Percentiles rank a stretch among this genome's conserved stretches.
phyloP scores from a whole-genome alignment of 495 filamentous ascomycete species.

The Neurospora sp. region DNA sequence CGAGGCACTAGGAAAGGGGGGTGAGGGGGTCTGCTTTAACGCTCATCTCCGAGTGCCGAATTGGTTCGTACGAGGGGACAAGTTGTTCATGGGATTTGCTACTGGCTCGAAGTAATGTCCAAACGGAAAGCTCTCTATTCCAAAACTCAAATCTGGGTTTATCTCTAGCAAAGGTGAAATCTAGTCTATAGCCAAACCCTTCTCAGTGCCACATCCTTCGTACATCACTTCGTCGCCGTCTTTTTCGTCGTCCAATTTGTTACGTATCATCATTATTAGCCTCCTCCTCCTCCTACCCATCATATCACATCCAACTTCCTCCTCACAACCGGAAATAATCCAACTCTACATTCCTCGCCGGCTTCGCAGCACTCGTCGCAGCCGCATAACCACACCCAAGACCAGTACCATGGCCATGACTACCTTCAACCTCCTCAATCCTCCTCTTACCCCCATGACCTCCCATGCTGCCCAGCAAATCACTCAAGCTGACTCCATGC shows the following conservation, averaged over 20 bases:
- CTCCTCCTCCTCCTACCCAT: background rate
- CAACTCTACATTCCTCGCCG: constrained; percentile 13
- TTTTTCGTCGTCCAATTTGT: background rate
- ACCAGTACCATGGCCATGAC: background rate
- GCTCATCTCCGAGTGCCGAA: background rate
- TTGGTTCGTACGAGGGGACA: background rate
- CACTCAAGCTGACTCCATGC: background rate
- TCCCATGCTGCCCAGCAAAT: background rate
- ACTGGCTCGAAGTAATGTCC: background rate
- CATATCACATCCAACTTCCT: no score
- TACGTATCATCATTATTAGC: background rate
- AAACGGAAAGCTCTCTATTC: background rate
- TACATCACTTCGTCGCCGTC: background rate
- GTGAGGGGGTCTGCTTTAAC: background rate
- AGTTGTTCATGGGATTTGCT: background rate
- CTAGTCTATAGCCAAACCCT: background rate
- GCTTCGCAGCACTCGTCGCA: background rate
- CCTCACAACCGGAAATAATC: constrained; percentile 18
- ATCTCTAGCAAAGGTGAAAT: background rate
- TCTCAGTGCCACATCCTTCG: background rate
- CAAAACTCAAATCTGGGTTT: no score
- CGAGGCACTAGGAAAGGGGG: background rate
- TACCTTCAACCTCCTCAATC: background rate
- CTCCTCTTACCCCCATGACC: background rate
- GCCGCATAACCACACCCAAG: constrained; percentile 1